Conservation (phyloP, 228 moss, liverwort and hornwort species). For the Sphagnum magellanicum region DNA sequence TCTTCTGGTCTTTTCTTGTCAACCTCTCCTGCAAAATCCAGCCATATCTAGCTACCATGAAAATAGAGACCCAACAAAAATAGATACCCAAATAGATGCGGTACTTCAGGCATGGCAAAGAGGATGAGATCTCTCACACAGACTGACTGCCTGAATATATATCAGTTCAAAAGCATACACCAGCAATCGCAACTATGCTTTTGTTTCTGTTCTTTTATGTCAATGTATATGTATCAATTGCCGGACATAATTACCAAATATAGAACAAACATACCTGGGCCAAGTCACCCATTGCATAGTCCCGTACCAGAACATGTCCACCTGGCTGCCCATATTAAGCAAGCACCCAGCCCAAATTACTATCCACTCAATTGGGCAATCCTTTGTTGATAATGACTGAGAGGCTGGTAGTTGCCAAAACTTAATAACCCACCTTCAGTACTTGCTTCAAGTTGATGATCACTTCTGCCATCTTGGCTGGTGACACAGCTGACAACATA, state of each 20-base stretch:
- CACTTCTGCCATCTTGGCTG: conserved; percentile 72
- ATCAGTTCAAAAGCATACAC: too few relatives aligned
- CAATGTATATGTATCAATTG: too few relatives aligned
- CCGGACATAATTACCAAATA: too few relatives aligned
- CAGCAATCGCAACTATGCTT: too few relatives aligned
- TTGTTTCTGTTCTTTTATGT: too few relatives aligned
- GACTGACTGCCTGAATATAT: too few relatives aligned
- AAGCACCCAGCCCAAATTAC: neutral
- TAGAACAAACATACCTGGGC: conserved; percentile 56
- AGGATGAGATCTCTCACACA: neutral
- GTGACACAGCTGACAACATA: conserved; percentile 85
- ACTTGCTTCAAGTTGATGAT: conserved; percentile 68
- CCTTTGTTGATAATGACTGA: too few relatives aligned
- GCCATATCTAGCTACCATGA: neutral
- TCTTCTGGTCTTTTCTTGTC: conserved; percentile 76
- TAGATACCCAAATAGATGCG: neutral
- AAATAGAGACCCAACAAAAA: neutral
- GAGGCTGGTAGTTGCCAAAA: too few relatives aligned
- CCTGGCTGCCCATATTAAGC: conserved; percentile 54
- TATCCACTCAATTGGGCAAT: neutral
- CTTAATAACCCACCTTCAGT: conserved; percentile 49
- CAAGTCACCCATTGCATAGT: conserved; percentile 92
- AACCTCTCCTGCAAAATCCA: conserved; percentile 60
- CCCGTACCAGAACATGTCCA: conserved; percentile 74
- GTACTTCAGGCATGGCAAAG: neutral